phyloP scores from a whole-genome alignment of 495 filamentous ascomycete genomes.

The Aspergillus asperescens region DNA sequence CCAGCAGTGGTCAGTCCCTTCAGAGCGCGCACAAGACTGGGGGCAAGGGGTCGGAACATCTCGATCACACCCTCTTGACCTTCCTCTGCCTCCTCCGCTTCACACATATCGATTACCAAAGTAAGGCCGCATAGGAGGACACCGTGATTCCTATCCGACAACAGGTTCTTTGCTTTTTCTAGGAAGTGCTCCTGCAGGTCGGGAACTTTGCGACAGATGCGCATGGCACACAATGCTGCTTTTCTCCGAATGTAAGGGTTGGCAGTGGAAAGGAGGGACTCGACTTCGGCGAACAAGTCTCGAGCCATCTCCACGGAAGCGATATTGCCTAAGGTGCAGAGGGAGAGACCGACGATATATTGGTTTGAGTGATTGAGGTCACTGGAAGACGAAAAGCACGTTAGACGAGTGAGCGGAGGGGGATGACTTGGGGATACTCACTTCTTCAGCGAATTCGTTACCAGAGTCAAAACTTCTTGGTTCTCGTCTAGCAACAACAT shows the following conservation, averaged over 20 bases:
- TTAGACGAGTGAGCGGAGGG: not conserved
- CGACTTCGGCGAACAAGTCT: slow-evolving; percentile 93
- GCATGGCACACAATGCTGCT: slow-evolving; percentile 98
- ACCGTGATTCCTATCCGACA: slow-evolving; percentile 90
- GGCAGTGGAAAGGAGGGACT: slow-evolving; percentile 78
- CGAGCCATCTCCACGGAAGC: slow-evolving; percentile 98
- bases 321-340: slow-evolving; percentile 95
- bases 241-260: slow-evolving; percentile 97
- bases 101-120: slow-evolving; percentile 84
- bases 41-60: slow-evolving; percentile 77
- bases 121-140: slow-evolving; percentile 91
- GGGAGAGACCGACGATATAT: slow-evolving; percentile 93
- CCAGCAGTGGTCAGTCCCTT: slow-evolving; percentile 91
- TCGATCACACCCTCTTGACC: slow-evolving; percentile 81
- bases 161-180: slow-evolving; percentile 83
- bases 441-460: slow-evolving; percentile 98
- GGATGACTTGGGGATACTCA: slow-evolving; percentile 32
- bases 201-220: slow-evolving; percentile 95
- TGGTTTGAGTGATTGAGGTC: slow-evolving; percentile 96
- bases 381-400: slow-evolving; percentile 48
- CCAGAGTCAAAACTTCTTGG: slow-evolving; percentile 92
- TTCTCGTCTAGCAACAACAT: slow-evolving; percentile 97
- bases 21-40: slow-evolving; percentile 76
- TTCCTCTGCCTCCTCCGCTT: slow-evolving; percentile 86
- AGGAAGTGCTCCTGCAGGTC: slow-evolving; percentile 96